Conservation (phyloP, 768 basidiomycete species). For the Lyophyllum shimeji region DNA sequence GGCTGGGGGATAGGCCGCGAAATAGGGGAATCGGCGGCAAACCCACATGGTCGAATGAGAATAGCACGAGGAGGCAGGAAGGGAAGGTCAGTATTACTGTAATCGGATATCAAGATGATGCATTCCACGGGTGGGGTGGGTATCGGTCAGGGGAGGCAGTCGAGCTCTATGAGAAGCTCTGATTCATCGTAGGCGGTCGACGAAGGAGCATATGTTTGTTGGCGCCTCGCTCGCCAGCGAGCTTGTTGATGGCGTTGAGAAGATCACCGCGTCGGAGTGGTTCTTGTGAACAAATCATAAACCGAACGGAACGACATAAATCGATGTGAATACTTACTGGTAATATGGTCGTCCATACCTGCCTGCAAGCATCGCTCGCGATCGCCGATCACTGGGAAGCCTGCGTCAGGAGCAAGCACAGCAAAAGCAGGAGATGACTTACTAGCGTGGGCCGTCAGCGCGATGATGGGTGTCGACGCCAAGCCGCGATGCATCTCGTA, state of each 20-base stretch:
- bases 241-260: conserved; percentile 78
- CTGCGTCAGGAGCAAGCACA: background rate
- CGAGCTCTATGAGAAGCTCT: conserved; percentile 1
- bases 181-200: conserved; percentile 3
- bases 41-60: background rate
- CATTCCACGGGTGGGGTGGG: background rate
- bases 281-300: conserved; percentile 41
- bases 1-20: background rate
- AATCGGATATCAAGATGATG: background rate
- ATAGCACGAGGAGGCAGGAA: background rate
- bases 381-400: conserved; percentile 77
- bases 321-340: conserved; percentile 48
- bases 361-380: conserved; percentile 49
- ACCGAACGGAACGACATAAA: background rate
- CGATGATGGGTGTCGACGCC: conserved; percentile 86
- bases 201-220: conserved; percentile 34
- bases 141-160: background rate
- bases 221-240: conserved; percentile 62
- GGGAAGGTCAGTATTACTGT: background rate
- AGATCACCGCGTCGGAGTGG: conserved; percentile 78
- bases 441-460: conserved; percentile 97
- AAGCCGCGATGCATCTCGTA: conserved; percentile 71
- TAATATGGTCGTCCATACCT: conserved; percentile 76
- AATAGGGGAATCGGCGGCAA: background rate
- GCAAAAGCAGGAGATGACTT: conserved; percentile 32